Conservation (phyloP, 73 alveolate genomes). For the Paramecium primaurelia region DNA sequence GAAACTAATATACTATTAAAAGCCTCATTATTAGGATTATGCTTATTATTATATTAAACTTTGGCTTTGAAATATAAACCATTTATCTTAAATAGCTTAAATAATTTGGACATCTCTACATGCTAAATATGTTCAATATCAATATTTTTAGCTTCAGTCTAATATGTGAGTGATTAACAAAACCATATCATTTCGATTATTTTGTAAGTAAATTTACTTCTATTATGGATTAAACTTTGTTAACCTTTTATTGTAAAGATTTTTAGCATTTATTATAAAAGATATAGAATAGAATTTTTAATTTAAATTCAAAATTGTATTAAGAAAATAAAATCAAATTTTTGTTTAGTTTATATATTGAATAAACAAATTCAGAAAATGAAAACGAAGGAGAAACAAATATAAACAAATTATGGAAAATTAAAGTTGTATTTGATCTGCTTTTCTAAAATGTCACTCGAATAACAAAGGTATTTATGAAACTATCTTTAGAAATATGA, state of each 20-base stretch:
- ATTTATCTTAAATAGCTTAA: not conserved
- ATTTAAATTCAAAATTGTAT: not conserved
- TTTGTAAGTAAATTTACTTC: not conserved
- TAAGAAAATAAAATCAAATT: not conserved
- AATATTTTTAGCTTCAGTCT: not conserved
- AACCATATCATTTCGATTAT: not conserved
- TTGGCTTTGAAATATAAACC: not conserved
- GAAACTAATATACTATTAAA: not conserved
- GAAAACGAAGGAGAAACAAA: not conserved
- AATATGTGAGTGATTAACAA: not conserved
- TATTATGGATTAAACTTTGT: not conserved
- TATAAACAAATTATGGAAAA: not conserved
- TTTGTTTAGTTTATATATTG: not conserved
- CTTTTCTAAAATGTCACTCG: not conserved
- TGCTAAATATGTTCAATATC: not conserved
- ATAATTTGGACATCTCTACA: not conserved
- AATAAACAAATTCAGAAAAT: not conserved
- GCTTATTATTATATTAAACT: not conserved
- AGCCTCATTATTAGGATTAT: not conserved
- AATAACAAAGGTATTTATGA: not conserved
- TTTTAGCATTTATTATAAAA: not conserved
- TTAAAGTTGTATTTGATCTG: not conserved
- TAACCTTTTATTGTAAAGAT: not conserved
- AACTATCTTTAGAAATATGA: not conserved
- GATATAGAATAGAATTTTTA: not conserved